These are phyloP conservation scores for Geosmithia putterillii DNA, from an alignment of 2,329 filamentous ascomycete genomes.

Conservation along the genomic window DNA sequence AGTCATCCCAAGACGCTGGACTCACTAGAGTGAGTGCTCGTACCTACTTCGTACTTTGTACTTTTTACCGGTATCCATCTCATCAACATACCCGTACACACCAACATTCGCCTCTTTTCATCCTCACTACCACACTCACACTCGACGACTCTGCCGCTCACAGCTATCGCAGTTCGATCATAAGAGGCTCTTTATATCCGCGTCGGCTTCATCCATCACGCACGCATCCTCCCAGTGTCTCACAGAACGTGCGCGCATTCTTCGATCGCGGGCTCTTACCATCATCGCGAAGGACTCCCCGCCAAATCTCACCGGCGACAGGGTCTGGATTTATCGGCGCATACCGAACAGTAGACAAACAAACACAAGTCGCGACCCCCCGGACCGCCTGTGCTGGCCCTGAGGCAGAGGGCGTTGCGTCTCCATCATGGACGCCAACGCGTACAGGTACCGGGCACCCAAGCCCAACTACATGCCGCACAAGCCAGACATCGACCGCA, in stretches of 20 bases:
- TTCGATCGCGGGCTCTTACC: background rate
- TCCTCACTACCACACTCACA: background rate
- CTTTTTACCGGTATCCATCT: too few species aligned
- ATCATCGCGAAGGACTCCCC: too few species aligned
- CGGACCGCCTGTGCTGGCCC: background rate
- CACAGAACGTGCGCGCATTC: background rate
- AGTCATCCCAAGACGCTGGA: too few species aligned
- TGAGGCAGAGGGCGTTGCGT: background rate
- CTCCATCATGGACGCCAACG: constrained; percentile 23
- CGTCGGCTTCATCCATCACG: background rate
- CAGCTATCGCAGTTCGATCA: background rate
- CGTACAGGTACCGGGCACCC: constrained; percentile 40
- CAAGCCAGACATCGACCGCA: constrained; percentile 35
- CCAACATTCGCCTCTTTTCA: background rate
- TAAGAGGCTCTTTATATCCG: background rate
- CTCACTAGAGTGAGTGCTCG: too few species aligned
- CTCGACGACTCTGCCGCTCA: background rate
- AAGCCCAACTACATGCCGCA: constrained; percentile 50
- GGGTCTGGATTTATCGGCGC: background rate
- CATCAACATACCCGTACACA: background rate
- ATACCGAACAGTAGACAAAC: background rate
- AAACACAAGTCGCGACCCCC: too few species aligned
- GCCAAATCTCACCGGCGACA: background rate
- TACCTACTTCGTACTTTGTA: too few species aligned
- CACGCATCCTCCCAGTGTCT: background rate